Base-by-base conservation (phyloP, 331 rosid species). In the Ulmus americana region DNA sequence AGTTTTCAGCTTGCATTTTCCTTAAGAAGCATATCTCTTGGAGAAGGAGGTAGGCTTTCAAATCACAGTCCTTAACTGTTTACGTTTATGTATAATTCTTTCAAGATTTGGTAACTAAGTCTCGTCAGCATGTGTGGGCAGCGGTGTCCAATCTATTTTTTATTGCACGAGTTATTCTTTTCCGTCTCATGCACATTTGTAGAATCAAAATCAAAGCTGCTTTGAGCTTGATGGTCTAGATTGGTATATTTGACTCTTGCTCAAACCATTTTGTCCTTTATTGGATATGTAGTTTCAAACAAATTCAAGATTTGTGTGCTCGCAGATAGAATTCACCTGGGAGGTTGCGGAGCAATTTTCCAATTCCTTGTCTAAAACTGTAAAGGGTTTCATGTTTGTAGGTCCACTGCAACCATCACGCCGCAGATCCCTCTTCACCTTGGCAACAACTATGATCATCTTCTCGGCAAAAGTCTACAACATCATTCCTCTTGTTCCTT, bases 371-470 rank as follows among this genome's bases (percentile, higher is more conserved):
- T 49, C 54, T 18, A n/a, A 15, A 53, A 53, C 15, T 12, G 55
- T 28, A 38, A 39, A 7, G 45, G 6, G 49, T 43, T 62, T 10
- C 68, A 59, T 50, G 51, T 50, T 68, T 72, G 54, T 65, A 73
- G 82, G 82, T 42, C 51, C 59, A 9, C 56, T 68, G 52, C 78
- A 68, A 46, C 59, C 79, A 18, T 77, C 78, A 46, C 55, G 59
- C 10, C 75, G 82, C 47, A 72, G 82, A 66, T 77, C 82, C 43
- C 82, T 77, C 60, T 77, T 73, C 62, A 77, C 78, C 4, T 69
- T 77, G 78, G 78, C 78, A 63, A 64, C 75, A 54, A 72, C 75
- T 2, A 77, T 77, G 82, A 73, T 73, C 63, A 59, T 77, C 78
- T 77, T 77, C 65, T 56, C 82, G 0, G 65, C 82, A 39, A 77